Evolutionary conservation across 2,329 filamentous ascomycete species (phyloP).

Genomic region (Sporothrix protearum): DNA sequence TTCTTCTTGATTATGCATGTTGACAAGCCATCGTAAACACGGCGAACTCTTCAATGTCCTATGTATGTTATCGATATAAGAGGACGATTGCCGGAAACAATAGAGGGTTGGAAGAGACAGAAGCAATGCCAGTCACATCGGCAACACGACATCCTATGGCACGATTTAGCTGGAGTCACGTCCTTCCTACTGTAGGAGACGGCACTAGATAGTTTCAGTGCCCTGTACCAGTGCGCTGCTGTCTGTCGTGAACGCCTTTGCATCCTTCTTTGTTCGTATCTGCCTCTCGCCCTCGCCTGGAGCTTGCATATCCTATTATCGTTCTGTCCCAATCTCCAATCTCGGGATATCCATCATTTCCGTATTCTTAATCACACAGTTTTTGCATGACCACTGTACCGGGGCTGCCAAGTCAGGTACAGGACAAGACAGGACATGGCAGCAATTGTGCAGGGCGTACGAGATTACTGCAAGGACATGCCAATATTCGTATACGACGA

Average conservation of each 20-base stretch:
- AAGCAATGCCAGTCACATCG: neutral
- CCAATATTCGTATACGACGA: neutral
- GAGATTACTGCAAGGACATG: neutral
- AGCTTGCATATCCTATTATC: neutral
- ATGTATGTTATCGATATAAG: neutral
- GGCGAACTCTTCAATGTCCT: neutral
- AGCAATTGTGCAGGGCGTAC: neutral
- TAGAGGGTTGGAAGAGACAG: neutral
- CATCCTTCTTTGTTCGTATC: neutral
- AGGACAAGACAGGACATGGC: neutral
- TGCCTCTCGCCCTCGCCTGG: neutral
- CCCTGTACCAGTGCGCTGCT: neutral
- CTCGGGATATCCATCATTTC: neutral
- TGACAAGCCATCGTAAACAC: neutral
- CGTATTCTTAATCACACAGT: neutral
- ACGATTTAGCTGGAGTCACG: neutral
- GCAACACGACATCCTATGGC: neutral
- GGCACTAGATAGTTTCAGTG: slow-evolving; percentile 8
- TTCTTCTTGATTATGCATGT: neutral
- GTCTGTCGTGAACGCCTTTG: neutral
- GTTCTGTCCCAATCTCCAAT: neutral
- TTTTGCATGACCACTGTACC: neutral
- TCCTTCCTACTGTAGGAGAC: neutral
- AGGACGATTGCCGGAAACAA: neutral
- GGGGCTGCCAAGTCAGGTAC: neutral